A percentile compares a stretch with the other conserved stretches of the same genome.
phyloP scores from a whole-genome alignment of 148 eudicot genomes.

The Diospyros kaki region DNA sequence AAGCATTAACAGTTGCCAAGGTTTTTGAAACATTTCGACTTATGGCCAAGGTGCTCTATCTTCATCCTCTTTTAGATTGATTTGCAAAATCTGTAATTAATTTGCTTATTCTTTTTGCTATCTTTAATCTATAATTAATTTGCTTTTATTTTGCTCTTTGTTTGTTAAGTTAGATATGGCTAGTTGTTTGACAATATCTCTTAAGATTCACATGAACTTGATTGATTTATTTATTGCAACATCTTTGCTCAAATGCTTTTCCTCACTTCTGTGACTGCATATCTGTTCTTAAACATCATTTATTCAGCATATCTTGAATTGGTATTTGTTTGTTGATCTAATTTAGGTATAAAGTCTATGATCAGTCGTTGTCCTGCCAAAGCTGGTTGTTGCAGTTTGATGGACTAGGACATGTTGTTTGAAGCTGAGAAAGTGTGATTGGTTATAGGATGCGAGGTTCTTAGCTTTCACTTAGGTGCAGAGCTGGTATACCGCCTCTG shows the following conservation, averaged over 20 bases:
- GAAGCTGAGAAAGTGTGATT: no score
- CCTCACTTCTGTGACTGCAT: neutral
- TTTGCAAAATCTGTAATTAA: neutral
- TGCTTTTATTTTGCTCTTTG: no score
- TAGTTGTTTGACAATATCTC: no score
- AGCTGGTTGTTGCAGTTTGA: neutral
- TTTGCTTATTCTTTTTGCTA: neutral
- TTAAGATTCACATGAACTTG: no score
- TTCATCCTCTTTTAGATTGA: neutral
- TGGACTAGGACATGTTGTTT: neutral
- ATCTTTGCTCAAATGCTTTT: neutral
- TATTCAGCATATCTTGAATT: neutral
- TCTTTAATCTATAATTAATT: neutral
- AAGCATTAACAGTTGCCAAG: constrained; percentile 64
- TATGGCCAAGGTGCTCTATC: constrained; percentile 65
- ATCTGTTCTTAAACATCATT: neutral
- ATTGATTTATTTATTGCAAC: neutral
- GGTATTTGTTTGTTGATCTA: neutral
- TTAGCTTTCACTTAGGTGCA: no score
- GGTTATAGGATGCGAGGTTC: neutral
- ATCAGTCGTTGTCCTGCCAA: neutral
- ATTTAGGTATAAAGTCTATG: neutral
- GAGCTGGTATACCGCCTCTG: no score
- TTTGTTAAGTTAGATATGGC: no score
- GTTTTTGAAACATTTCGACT: constrained; percentile 70